Base-by-base conservation (phyloP, 306 rosid genomes). In the Pachyrhizus erosus region DNA sequence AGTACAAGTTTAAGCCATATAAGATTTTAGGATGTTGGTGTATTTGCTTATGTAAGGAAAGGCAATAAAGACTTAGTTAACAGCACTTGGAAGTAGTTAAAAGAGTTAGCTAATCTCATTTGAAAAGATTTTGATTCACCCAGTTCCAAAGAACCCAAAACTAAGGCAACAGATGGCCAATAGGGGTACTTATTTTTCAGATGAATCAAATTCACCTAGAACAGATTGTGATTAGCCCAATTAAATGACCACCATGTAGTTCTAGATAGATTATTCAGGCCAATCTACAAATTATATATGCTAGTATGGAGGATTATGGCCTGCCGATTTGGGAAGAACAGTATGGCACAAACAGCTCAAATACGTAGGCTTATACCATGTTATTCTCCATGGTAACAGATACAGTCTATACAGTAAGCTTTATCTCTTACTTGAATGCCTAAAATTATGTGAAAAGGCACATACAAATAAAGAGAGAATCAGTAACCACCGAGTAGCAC, bases 401-500 rank as follows among this genome's bases (percentile, higher is more conserved):
- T 75, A 40, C 5, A 75, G 21, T 23, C 17, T 55, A 24, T 24
- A 24, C 13, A 26, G 13, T 34, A 58, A 46, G 48, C 43, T 0
- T 20, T 70, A 64, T 84, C 27, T 24, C 74, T 73, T 42, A 40
- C 70, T 69, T 60, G 10, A 69, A 70, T 76, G 65, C 62, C 58
- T 40, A 82, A 66, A 7, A 70, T 23, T 2, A 65, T 15, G 40
- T 17, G 45, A 43, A 12, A 85, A 75, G 65, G 54, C 34, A 73
- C 73, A 67, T 37, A 64, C 60, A 70, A 77, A 55, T 66, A 58
- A 70, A 84, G 73, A 76, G 77, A 74, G 77, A 79, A 81, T 37
- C 39, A 71, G 81, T 77, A 87, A 85, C 54, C 43, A 96, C 99
- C 99, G 2, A 96, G 93, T 64, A 96, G 88, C 57, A 93, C 98